Evolutionary conservation across 805 yeast genomes (phyloP), one percentile per base, ranked within the genome.

Genomic region (Ogataea pignaliae): DNA sequence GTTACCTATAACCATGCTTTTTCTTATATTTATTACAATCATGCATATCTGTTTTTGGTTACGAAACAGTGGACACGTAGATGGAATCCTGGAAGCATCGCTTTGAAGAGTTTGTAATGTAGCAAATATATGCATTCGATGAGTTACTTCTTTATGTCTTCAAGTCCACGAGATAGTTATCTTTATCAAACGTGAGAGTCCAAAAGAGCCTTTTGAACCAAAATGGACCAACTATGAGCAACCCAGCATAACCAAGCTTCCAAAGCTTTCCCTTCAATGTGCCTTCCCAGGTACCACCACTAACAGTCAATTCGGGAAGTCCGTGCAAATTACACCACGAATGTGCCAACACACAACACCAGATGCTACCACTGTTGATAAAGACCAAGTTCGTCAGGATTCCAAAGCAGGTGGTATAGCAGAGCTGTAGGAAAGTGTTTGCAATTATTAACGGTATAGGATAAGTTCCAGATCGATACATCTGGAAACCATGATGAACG

Each of bases 381-480:
- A 76, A 79, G 9, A 83, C 46, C 45, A 70, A 70, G 48, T 81
- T 73, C 1, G 89, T 82, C 43, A 84, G 66, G 39, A 79, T 67
- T 1, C 95, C 96, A 64, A 88, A 88, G 10, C 83, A 45, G 4
- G 81, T 67, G 1, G 96, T 88, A 59, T 84, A 87, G 0, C 58
- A 40, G 36, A 81, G 63, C 51, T 88, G 96, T 45, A 81, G 70
- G 0, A 59, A 15, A 2, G 75, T 65, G 7, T 64, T 56, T 5
- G 70, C 32, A 1, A 72, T 29, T 1, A 80, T 68, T 14, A 63
- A 53, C 0, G 47, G 32, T 3, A 66, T 14, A 2, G 68, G 58
- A 6, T 54, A 36, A 1, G 60, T 50, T 10, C 55, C 61, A 42
- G 44, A 47, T 34, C 48, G 48, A 47, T 69, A 69, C 36, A 74